Evolutionary conservation across 164 flowering plant species (phyloP).

Genomic region (Nymphaea colorata): DNA sequence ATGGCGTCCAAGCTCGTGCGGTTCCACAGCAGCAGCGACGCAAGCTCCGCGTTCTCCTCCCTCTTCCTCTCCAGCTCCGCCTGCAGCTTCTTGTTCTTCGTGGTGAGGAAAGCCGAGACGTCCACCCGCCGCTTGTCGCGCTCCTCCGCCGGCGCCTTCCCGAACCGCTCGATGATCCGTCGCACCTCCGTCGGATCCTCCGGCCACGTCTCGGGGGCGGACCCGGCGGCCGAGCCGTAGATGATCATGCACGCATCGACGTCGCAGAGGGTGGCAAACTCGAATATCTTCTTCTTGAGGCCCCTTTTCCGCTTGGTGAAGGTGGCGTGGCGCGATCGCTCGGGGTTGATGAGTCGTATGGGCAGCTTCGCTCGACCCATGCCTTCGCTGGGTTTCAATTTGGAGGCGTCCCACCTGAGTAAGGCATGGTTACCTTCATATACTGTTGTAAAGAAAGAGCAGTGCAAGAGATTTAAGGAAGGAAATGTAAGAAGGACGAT

Average conservation of each 20-base stretch:
- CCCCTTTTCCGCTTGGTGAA: conserved; percentile 13
- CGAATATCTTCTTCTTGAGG: conserved; percentile 14
- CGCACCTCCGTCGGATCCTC: background rate
- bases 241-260: conserved; percentile 14
- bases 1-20: background rate
- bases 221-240: background rate
- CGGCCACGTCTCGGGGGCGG: conserved; percentile 3
- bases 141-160: background rate
- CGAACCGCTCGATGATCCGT: conserved; percentile 1
- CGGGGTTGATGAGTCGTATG: conserved; percentile 6
- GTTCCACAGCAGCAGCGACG: background rate
- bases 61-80: background rate
- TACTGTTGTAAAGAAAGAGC: too few relatives aligned
- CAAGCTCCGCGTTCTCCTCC: background rate
- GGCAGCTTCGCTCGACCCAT: conserved; percentile 17
- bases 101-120: background rate
- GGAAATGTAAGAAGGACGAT: too few relatives aligned
- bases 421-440: too few relatives aligned
- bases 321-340: conserved; percentile 9
- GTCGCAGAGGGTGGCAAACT: conserved; percentile 18
- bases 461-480: too few relatives aligned
- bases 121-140: conserved; percentile 1
- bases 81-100: conserved; percentile 1
- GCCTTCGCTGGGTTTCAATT: background rate
- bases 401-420: too few relatives aligned